Evolutionary conservation across 208 protist genomes (phyloP).

Genomic region (Crithidia bombi): DNA sequence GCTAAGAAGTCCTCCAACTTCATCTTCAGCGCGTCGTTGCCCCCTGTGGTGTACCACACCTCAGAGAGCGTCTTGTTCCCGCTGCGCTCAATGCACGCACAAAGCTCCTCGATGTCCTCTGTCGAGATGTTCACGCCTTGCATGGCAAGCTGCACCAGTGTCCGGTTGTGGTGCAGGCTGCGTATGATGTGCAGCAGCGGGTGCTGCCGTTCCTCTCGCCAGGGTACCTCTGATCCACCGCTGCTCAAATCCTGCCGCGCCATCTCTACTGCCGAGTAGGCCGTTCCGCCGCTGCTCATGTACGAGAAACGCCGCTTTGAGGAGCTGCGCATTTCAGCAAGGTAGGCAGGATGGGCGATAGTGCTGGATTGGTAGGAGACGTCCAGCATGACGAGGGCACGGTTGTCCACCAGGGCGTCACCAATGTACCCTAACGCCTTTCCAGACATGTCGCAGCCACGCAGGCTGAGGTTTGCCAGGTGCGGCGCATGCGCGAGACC

Average conservation of each 20-base stretch:
- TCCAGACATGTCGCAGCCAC: constrained; percentile 53
- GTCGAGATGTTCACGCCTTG: constrained; percentile 61
- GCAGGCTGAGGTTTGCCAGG: constrained; percentile 51
- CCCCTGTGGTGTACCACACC: constrained; percentile 55
- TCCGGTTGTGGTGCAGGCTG: constrained; percentile 56
- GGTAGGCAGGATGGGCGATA: constrained; percentile 48
- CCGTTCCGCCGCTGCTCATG: constrained; percentile 7
- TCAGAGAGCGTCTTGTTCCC: constrained; percentile 49
- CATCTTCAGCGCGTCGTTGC: constrained; percentile 56
- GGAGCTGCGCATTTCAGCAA: constrained; percentile 45
- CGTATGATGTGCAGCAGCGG: constrained; percentile 66
- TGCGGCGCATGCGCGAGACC: constrained; percentile 48
- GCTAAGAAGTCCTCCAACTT: constrained; percentile 69
- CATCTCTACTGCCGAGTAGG: constrained; percentile 19
- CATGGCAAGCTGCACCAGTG: constrained; percentile 52
- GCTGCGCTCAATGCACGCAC: constrained; percentile 63
- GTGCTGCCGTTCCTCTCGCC: constrained; percentile 43
- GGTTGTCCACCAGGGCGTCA: constrained; percentile 41
- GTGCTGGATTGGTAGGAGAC: constrained; percentile 58
- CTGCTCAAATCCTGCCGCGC: constrained; percentile 25
- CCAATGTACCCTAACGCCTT: constrained; percentile 43
- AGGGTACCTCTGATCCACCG: constrained; percentile 23
- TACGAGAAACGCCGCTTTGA: constrained; percentile 34
- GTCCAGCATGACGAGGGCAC: constrained; percentile 49
- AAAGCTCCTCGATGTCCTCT: constrained; percentile 75